Base-by-base conservation (phyloP, 2,329 filamentous ascomycete species). In the Escovopsis sp. region DNA sequence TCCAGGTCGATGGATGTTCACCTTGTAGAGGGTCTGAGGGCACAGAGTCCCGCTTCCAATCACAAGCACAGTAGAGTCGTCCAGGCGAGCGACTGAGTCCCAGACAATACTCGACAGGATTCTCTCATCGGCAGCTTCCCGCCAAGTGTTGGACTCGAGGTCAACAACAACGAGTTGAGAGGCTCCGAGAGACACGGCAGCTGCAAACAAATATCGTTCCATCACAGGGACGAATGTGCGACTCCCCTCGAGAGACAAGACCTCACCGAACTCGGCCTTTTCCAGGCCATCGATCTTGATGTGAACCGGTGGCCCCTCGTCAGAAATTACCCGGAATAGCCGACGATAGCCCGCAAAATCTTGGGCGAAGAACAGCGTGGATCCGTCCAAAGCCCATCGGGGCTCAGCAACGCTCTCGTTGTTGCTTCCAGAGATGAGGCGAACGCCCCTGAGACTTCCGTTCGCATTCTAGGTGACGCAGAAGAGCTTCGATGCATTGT, bases 311-410 rank as follows among this genome's bases (percentile, higher is more conserved):
- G 53, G 42, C 4, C 55, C 43, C 6, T 51, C 46, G 1, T 52
- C 55, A 1, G 59, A 54, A 4, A 46, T 45, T n/a, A 63, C 53
- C 2, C 58, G 57, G 46, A 67, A 71, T 7, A 75, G 53, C 44
- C 70, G 68, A 44, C 68, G 67, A 45, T 65, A 72, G 1, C 65
- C 65, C 2, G 55, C 61, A 1, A 51, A 52, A 51, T 75, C 71
- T 40, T 66, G 66, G 3, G 59, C 59, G 47, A 68, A 73, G 46
- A 67, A 70, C 3, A 75, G 50, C 9, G 39, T 42, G 12, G 57
- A 58, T 1, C 66, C 69, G 51, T 73, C 68, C 0, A 59, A 54
- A 3, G 63, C 62, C 72, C 72, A 75, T 48, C 64, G 62, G 6
- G 70, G 68, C 49, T 75, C 69, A 11, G 60, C 62, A 18, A 69